Base-by-base conservation (phyloP, 2,329 filamentous ascomycete species). In the Arthrocladium fulminans region DNA sequence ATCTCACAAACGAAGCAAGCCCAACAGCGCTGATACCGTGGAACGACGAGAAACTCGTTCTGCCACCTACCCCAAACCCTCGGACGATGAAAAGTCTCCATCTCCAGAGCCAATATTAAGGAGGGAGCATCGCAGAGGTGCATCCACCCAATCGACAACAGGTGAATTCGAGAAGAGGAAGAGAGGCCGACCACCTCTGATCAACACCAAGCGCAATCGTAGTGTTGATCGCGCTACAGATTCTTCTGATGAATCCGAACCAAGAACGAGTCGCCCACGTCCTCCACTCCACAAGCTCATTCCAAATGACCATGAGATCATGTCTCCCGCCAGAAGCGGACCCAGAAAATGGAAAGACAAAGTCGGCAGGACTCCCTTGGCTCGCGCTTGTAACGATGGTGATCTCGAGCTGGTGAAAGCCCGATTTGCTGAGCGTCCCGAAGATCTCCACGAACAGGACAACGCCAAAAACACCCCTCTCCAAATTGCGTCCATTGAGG, bases 401-500 rank as follows among this genome's bases (percentile, higher is more conserved):
- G 87, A 94, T 61, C 77, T 92, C 48, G 86, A 90, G 1, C 73
- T 74, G 8, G 88, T 87, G 13, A 89, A 86, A 63, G 76, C 79
- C 57, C 79, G 86, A 54, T 76, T 88, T 25, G 73, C 77, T 7
- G 86, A 94, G 62, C 79, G 88, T 17, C 88, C 88, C 0, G 86
- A 94, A 53, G 88, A 97, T 65, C 67, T 97, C 47, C 86, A 98
- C 58, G 78, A 89, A 50, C 81, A 86, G 20, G 92, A 98, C 62
- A 94, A 95, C 63, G 92, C 92, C 12, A 87, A 88, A n/a, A 97
- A 97, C 60, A 94, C 90, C 1, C 92, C 92, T 20, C 73, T 98
- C 27, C 92, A 98, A 65, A 92, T 95, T 56, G 90, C 92, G 27
- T 82, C 89, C 25, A 75, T 98, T 50, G 84, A 92, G 61, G 92